Evolutionary conservation across 805 yeast species (phyloP), one percentile per base, ranked within the genome.

Genomic region (Wickerhamiella vanderwaltii): DNA sequence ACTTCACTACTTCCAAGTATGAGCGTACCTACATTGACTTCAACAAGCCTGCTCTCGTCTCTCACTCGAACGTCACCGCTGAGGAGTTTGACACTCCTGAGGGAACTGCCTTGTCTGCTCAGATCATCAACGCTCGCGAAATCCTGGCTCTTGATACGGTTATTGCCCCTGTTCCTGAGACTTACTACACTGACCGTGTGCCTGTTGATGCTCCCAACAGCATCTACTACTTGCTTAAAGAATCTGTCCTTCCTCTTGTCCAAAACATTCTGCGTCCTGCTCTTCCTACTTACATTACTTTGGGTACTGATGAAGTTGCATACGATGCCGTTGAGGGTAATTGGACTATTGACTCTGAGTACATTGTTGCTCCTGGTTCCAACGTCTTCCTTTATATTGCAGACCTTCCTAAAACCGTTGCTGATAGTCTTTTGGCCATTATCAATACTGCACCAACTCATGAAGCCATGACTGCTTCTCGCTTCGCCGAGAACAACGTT

Each of bases 261-360:
- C 49, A 52, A 43, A 35, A 53, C 24, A 51, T 52, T 4, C 43
- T 30, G 17, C 44, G 45, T 31, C 41, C 51, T 24, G 52, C 47
- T 24, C 44, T 22, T 59, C 49, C 48, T 48, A 62, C 83, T 43
- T 64, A 75, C 24, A 69, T 83, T 17, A 63, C 80, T 37, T 72
- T 85, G 43, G 87, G 87, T 56, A 79, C 94, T 0, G 95, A 95
- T 2, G 78, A 93, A 1, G 70, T 87, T 1, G 69, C 95, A 39
- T 87, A 83, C 55, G 95, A 87, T 58, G 61, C 87, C 35, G 82
- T 79, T 63, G 73, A 78, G 57, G 96, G 96, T 0, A 75, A 77
- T 4, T 86, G 79, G 57, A 85, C 94, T 0, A 63, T 63, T 35
- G 93, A 85, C 58, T 68, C 88, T 0, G 79, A 79, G 50, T 86